phyloP scores from a whole-genome alignment of 129 eudicot species.

The Lactuca sativa region DNA sequence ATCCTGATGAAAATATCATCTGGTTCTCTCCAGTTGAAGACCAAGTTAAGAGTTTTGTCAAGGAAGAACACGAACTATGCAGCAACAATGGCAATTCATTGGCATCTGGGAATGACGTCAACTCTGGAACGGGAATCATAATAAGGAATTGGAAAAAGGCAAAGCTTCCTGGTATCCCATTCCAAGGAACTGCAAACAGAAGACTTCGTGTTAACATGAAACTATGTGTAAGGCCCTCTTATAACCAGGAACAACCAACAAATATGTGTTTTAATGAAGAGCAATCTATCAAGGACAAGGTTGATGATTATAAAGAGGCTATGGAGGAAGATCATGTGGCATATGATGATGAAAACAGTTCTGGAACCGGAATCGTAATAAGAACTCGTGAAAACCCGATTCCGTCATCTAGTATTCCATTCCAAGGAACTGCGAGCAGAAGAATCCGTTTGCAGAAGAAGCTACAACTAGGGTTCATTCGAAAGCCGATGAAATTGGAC shows the following conservation, averaged over 20 bases:
- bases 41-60: not conserved
- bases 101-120: not conserved
- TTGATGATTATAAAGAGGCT: not conserved
- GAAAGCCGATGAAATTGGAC: conserved; percentile 21
- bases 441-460: conserved; percentile 57
- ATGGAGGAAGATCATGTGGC: conserved; percentile 6
- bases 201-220: conserved; percentile 54
- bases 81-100: conserved; percentile 1
- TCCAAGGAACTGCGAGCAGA: conserved; percentile 63
- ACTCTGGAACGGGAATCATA: conserved; percentile 23
- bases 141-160: conserved; percentile 24
- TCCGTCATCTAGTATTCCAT: not conserved
- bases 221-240: conserved; percentile 11
- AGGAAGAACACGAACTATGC: conserved; percentile 17
- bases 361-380: conserved; percentile 29
- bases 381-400: conserved; percentile 22
- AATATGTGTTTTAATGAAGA: conserved; percentile 19
- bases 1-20: not conserved
- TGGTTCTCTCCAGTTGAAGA: not conserved
- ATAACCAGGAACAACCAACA: conserved; percentile 17
- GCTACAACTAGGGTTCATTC: conserved; percentile 29
- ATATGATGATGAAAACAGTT: not conserved
- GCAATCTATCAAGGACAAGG: conserved; percentile 33
- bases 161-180: conserved; percentile 14
- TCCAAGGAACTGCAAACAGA: conserved; percentile 65